phyloP scores from a whole-genome alignment of 2,329 filamentous ascomycete species.

The Fusarium mundagurra region DNA sequence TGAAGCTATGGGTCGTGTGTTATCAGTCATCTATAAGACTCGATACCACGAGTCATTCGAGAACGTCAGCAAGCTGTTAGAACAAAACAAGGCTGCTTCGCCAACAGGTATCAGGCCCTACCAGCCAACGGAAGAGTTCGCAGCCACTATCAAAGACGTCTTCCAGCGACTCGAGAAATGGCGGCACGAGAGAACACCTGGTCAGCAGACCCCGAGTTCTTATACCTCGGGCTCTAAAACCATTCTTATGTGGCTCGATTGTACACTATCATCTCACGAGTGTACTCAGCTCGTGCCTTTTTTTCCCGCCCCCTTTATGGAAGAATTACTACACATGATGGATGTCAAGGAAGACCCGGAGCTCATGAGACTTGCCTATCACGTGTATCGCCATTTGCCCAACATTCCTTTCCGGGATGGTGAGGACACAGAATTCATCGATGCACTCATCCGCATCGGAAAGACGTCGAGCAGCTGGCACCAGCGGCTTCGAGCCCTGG shows the following conservation, averaged over 20 bases:
- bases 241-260: constrained; percentile 93
- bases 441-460: constrained; percentile 87
- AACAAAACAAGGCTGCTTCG: constrained; percentile 80
- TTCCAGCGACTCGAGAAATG: constrained; percentile 86
- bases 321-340: constrained; percentile 98
- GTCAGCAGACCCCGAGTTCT: constrained; percentile 90
- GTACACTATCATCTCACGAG: constrained; percentile 88
- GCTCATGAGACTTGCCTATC: constrained; percentile 91
- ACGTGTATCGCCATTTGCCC: constrained; percentile 94
- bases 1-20: constrained; percentile 90
- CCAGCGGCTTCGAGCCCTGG: constrained; percentile 90
- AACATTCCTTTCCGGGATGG: constrained; percentile 93
- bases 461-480: constrained; percentile 90
- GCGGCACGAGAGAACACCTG: constrained; percentile 84
- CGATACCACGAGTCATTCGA: constrained; percentile 94
- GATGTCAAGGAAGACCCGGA: constrained; percentile 99
- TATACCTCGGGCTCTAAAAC: constrained; percentile 98
- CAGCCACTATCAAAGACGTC: constrained; percentile 74
- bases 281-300: constrained; percentile 91
- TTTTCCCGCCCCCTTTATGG: constrained; percentile 89
- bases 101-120: constrained; percentile 89
- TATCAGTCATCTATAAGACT: constrained; percentile 89
- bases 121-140: constrained; percentile 78
- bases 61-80: constrained; percentile 78
- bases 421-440: constrained; percentile 86